Percentiles rank a stretch among this genome's conserved stretches.
Conservation (phyloP, 2,329 filamentous ascomycete genomes). For the Cytospora paraplurivora region DNA sequence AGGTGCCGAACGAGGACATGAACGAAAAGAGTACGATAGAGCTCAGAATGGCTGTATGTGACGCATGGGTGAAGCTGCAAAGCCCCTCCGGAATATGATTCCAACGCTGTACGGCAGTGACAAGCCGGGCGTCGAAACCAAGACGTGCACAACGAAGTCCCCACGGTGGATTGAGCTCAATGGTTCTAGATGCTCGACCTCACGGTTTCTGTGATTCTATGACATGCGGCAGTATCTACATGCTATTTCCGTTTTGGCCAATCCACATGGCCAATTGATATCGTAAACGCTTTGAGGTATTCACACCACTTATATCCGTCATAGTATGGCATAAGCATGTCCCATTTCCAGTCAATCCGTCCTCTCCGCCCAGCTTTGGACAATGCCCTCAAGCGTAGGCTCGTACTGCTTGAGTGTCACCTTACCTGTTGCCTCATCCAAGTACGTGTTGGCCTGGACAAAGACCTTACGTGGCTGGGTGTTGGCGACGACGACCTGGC, state of each 20-base stretch:
- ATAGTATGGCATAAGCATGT: not conserved
- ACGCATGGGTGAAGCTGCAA: not conserved
- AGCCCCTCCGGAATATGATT: constrained; percentile 14
- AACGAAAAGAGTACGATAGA: constrained; percentile 16
- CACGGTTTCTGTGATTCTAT: not conserved
- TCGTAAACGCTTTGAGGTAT: not conserved
- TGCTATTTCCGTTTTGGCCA: not conserved
- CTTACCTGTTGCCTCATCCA: constrained; percentile 68
- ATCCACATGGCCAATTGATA: not conserved
- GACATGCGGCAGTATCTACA: not conserved
- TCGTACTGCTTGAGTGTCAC: constrained; percentile 86
- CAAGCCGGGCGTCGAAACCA: not conserved
- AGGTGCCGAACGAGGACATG: constrained; percentile 19
- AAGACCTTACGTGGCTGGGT: constrained; percentile 89
- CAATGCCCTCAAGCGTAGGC: constrained; percentile 75
- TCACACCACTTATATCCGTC: constrained; percentile 1
- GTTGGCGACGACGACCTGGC: constrained; percentile 73
- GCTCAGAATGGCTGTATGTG: constrained; percentile 14
- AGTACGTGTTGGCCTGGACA: constrained; percentile 86
- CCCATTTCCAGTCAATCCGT: constrained; percentile 33
- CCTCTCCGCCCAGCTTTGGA: constrained; percentile 77
- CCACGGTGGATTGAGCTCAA: not conserved
- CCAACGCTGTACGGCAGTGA: not conserved
- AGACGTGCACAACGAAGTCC: not conserved
- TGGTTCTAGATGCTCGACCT: not conserved